Base-by-base conservation (phyloP, 352 stramenopile genomes). In the Phytophthora hibernalis region DNA sequence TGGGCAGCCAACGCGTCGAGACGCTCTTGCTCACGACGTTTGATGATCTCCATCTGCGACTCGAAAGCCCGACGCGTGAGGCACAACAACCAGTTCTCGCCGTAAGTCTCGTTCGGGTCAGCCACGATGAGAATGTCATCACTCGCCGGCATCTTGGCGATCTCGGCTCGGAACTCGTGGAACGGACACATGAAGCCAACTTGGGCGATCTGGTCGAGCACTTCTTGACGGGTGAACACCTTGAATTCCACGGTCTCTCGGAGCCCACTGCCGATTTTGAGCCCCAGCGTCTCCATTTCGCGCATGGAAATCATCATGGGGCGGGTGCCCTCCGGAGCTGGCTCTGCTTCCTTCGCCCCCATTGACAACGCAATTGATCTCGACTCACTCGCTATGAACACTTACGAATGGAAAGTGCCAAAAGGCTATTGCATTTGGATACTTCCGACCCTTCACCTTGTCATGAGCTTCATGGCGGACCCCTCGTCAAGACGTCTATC, bases 301-400 rank as follows among this genome's bases (percentile, higher is more conserved):
- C 85, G 79, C 86, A 93, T 93, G 2, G 84, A 92, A 56, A 95
- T 91, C 84, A 95, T 91, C 79, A 95, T 84, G 21, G 86, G 79
- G 28, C 82, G 79, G 31, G 83, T 90, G 70, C 86, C 84, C 50
- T 89, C 80, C 15, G 84, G 86, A 40, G 84, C 71, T 8, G 74
- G 66, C 33, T 85, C 68, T 61, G 83, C 77, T 47, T 86, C 74
- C 53, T 80, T 82, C 9, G 42, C 33, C 20, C 40, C 66, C 61
- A 74, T 70, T 18, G 21, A 33, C 13, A 40, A 40, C 12, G 16
- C 11, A 26, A 50, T 21, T 9, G 30, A 37, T 18, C 24, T 30
- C n/a, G 44, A 33, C 24, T 30, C 21, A 20, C 47, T 35, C 3
- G n/a, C 22, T 38, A 52, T 52, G 43, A 50, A n/a, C n/a, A n/a